Percentiles rank a stretch among this genome's conserved stretches.
phyloP scores from a whole-genome alignment of 2,329 filamentous ascomycete genomes.

The Emergomyces orientalis region DNA sequence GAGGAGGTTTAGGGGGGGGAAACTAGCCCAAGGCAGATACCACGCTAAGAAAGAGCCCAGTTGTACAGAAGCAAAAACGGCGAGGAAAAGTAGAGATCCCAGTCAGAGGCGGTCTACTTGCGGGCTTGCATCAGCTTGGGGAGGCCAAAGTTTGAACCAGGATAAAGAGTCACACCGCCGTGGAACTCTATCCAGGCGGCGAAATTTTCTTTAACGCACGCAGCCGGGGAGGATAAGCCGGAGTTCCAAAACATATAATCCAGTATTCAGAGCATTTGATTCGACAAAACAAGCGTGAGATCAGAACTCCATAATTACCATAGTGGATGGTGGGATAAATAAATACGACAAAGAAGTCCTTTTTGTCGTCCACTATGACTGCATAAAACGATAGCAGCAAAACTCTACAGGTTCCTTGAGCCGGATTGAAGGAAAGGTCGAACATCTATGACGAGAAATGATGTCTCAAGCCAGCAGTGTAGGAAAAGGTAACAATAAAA shows the following conservation, averaged over 20 bases:
- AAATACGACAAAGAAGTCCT: background rate
- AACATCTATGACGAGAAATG: slow-evolving; percentile 5
- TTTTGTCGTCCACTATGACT: background rate
- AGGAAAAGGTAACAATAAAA: background rate
- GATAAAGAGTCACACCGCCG: slow-evolving; percentile 3
- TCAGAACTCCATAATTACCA: background rate
- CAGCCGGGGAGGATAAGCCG: background rate
- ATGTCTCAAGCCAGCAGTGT: background rate
- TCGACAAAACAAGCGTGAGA: background rate
- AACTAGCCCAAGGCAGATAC: background rate
- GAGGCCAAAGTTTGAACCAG: slow-evolving; percentile 3
- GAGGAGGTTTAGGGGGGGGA: background rate
- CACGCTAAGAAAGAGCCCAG: background rate
- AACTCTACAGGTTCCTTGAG: background rate
- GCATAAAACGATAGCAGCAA: background rate
- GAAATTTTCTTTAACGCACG: slow-evolving; percentile 1
- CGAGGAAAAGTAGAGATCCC: background rate
- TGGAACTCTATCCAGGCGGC: slow-evolving; percentile 7
- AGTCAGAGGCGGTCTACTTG: background rate
- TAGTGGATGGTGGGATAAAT: background rate
- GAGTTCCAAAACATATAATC: background rate
- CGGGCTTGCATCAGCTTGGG: background rate
- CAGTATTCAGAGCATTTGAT: background rate
- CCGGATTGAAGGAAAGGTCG: slow-evolving; percentile 3
- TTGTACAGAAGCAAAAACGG: slow-evolving; percentile 3